Evolutionary conservation across 257 asterid genomes (phyloP).

Genomic region (Schizonepeta tenuifolia): DNA sequence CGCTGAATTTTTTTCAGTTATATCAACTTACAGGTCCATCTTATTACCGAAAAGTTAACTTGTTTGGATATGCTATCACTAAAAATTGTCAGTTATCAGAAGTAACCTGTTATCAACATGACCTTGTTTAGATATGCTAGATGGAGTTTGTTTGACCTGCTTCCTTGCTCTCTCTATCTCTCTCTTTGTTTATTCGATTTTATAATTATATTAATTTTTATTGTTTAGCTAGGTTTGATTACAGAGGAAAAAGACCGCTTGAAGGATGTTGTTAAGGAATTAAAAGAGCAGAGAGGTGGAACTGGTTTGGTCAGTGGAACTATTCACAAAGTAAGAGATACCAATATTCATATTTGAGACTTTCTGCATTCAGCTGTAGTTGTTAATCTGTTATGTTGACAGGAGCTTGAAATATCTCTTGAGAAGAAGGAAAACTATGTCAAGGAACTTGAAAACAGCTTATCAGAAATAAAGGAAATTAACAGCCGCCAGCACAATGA

Average conservation of each 20-base stretch:
- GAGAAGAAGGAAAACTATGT: constrained; percentile 72
- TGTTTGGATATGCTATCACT: constrained; percentile 23
- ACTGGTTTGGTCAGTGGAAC: constrained; percentile 54
- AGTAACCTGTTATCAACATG: constrained; percentile 14
- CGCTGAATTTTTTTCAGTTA: neutral
- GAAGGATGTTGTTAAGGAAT: constrained; percentile 49
- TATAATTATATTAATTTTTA: constrained; percentile 8
- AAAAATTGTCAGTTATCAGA: constrained; percentile 1
- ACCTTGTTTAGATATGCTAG: constrained; percentile 24
- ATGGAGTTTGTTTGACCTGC: constrained; percentile 36
- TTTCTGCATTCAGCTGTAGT: constrained; percentile 25
- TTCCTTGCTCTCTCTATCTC: constrained; percentile 18
- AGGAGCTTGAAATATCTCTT: constrained; percentile 87
- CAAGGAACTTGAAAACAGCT: constrained; percentile 70
- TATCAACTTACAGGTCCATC: constrained; percentile 23
- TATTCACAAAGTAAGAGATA: constrained; percentile 52
- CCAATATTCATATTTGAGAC: constrained; percentile 12
- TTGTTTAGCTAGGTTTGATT: constrained; percentile 63
- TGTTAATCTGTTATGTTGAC: constrained; percentile 37
- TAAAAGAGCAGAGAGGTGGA: constrained; percentile 62
- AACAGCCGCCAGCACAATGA: constrained; percentile 71
- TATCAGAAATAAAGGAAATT: constrained; percentile 59
- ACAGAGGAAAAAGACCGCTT: constrained; percentile 76
- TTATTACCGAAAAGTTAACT: constrained; percentile 3
- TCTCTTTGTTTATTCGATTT: neutral